A percentile compares a stretch with the other conserved stretches of the same genome.
Evolutionary conservation across 1,139 yeast species (phyloP).

Genomic region (Candida glucosophila): DNA sequence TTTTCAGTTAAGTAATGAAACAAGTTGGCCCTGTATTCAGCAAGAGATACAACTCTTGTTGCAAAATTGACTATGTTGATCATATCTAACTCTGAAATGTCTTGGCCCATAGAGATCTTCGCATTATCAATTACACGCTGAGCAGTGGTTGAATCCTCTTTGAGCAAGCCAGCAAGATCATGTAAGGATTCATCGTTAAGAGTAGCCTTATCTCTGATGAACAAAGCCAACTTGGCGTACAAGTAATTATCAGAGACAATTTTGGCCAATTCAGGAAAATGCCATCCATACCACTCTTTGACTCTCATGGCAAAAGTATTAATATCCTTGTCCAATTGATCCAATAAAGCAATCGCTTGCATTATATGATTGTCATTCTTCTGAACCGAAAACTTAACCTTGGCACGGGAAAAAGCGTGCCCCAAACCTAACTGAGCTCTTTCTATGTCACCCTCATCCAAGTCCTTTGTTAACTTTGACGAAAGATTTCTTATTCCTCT

Average conservation of each 20-base stretch:
- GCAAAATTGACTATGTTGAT: conserved; percentile 84
- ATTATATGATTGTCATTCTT: conserved; percentile 98
- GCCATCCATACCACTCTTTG: conserved; percentile 99
- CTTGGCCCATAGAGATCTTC: conserved; percentile 98
- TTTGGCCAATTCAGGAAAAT: conserved; percentile 98
- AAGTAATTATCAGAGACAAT: conserved; percentile 88
- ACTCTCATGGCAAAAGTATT: conserved; percentile 97
- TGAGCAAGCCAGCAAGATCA: conserved; percentile 79
- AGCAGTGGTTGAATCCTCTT: conserved; percentile 91
- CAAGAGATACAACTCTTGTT: conserved; percentile 86
- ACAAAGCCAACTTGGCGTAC: conserved; percentile 75
- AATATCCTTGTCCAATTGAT: conserved; percentile 93
- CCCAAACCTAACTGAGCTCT: conserved; percentile 98
- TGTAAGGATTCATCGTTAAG: conserved; percentile 79
- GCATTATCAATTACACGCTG: conserved; percentile 83
- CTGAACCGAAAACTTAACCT: conserved; percentile 96
- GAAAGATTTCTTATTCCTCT: conserved; percentile 95
- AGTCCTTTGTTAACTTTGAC: conserved; percentile 77
- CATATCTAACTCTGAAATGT: conserved; percentile 82
- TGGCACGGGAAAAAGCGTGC: conserved; percentile 97
- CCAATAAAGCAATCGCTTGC: conserved; percentile 95
- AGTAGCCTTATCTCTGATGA: conserved; percentile 81
- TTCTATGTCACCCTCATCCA: conserved; percentile 92
- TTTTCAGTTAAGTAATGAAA: conserved; percentile 83
- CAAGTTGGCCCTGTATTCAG: conserved; percentile 90